Percentiles rank a stretch among this genome's conserved stretches.
phyloP scores from a whole-genome alignment of 129 eudicot genomes.

The carrot (Daucus carota) region DH1_v3.0 NC_030383.2:55822501-55823000 shows the following conservation, averaged over 20 bases:
- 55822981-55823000: slow-evolving; percentile 38
- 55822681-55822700: slow-evolving; percentile 34
- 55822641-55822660: slow-evolving; percentile 25
- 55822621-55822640: slow-evolving; percentile 11
- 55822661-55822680: slow-evolving; percentile 29
- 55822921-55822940: slow-evolving; percentile 40
- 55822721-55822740: slow-evolving; percentile 40
- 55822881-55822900: slow-evolving; percentile 27
- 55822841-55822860: slow-evolving; percentile 30
- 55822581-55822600: neutral
- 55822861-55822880: slow-evolving; percentile 25
- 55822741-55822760: slow-evolving; percentile 36
- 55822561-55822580: neutral
- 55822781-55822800: slow-evolving; percentile 35
- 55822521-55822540: neutral
- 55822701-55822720: slow-evolving; percentile 55
- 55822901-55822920: slow-evolving; percentile 23
- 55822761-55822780: slow-evolving; percentile 27
- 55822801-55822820: slow-evolving; percentile 42
- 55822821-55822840: slow-evolving; percentile 38
- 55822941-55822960: slow-evolving; percentile 33
- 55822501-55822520: slow-evolving; percentile 7
- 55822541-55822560: neutral
- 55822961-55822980: slow-evolving; percentile 33
- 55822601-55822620: slow-evolving; percentile 4